Evolutionary conservation across 805 yeast species (phyloP).

Genomic region (Hanseniaspora meyeri): DNA sequence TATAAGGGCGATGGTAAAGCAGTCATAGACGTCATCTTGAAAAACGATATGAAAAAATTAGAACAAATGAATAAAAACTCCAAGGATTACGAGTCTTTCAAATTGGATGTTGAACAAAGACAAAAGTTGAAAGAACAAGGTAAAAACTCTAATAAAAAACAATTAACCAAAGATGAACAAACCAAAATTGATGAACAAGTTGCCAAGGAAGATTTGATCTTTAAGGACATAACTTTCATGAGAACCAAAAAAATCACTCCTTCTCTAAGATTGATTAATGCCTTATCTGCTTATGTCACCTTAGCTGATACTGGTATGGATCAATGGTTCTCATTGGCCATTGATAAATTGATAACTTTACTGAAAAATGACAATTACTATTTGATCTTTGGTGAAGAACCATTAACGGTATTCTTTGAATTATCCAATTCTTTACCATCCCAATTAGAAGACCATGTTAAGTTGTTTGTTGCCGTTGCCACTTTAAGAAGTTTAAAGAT

Average conservation of each 20-base stretch:
- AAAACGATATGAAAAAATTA: constrained; percentile 34
- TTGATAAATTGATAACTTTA: constrained; percentile 37
- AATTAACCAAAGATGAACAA: constrained; percentile 68
- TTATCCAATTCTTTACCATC: constrained; percentile 42
- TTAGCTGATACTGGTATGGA: constrained; percentile 51
- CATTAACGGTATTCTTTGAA: constrained; percentile 40
- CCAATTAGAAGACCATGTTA: constrained; percentile 37
- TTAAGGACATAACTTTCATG: constrained; percentile 36
- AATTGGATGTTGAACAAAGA: constrained; percentile 82
- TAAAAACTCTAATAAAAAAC: constrained; percentile 29
- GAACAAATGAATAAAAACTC: constrained; percentile 49
- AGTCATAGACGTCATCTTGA: constrained; percentile 42
- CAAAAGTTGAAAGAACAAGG: constrained; percentile 51
- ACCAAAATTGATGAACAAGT: constrained; percentile 49
- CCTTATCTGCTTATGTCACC: constrained; percentile 40
- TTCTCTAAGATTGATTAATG: constrained; percentile 40
- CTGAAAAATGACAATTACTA: constrained; percentile 28
- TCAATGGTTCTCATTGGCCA: constrained; percentile 63
- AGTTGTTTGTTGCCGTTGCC: constrained; percentile 54
- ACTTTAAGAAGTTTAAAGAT: constrained; percentile 47
- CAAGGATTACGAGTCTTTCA: constrained; percentile 69
- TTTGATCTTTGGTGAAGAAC: constrained; percentile 33
- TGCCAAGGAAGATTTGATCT: constrained; percentile 44
- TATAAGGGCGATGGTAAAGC: constrained; percentile 52
- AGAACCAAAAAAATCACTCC: constrained; percentile 30